phyloP scores from a whole-genome alignment of 2,329 filamentous ascomycete species.

The Dryadomyces sulphureus region DNA sequence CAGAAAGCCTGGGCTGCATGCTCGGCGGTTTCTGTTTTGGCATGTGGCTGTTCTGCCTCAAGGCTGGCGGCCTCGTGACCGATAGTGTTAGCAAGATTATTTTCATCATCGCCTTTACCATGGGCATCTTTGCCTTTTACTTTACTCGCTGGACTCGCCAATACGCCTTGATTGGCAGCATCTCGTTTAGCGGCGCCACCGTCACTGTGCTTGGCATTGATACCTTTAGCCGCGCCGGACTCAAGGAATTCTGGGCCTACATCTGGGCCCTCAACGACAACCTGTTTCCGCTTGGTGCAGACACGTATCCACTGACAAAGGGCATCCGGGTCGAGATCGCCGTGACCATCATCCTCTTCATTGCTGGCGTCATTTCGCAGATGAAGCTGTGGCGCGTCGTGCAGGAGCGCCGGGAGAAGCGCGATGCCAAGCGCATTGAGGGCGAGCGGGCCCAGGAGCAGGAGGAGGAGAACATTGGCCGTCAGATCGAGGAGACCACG shows the following conservation, averaged over 20 bases:
- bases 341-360: conserved; percentile 55
- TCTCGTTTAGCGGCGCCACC: conserved; percentile 72
- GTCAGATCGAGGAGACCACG: conserved; percentile 47
- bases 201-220: conserved; percentile 72
- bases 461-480: conserved; percentile 57
- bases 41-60: conserved; percentile 82
- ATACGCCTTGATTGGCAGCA: conserved; percentile 61
- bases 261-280: conserved; percentile 71
- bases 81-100: conserved; percentile 48
- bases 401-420: conserved; percentile 42
- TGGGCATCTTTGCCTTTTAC: conserved; percentile 56
- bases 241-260: conserved; percentile 95
- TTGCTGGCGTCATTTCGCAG: conserved; percentile 70
- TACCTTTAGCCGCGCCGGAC: conserved; percentile 74
- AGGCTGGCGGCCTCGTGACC: conserved; percentile 58
- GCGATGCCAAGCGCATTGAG: conserved; percentile 32
- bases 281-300: conserved; percentile 62
- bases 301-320: conserved; percentile 72
- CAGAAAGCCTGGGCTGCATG: conserved; percentile 68
- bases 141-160: conserved; percentile 65
- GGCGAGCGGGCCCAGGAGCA: conserved; percentile 38
- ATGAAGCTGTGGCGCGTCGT: conserved; percentile 75
- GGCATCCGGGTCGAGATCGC: conserved; percentile 79
- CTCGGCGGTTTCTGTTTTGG: conserved; percentile 71
- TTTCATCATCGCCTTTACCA: conserved; percentile 60